phyloP scores from a whole-genome alignment of 306 rosid genomes.

The Carpinus fangiana region DNA sequence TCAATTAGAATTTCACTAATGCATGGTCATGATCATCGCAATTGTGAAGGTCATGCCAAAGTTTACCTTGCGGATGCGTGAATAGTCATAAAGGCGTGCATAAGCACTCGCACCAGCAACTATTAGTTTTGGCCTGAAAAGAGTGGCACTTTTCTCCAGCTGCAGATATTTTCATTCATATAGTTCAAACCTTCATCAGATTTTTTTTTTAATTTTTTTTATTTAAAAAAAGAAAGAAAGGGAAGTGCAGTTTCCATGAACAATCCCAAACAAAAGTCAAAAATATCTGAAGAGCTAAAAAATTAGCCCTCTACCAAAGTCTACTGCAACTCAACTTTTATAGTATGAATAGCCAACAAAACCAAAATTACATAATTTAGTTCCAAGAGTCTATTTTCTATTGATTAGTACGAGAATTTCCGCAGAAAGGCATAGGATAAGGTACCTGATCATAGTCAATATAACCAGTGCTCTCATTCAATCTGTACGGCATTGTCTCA shows the following conservation, averaged over 20 bases:
- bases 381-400: neutral
- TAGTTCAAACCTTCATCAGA: neutral
- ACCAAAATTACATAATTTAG: neutral
- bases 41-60: neutral
- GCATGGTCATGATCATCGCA: slow-evolving; percentile 4
- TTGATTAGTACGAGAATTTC: slow-evolving; percentile 3
- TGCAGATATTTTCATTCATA: slow-evolving; percentile 40
- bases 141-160: slow-evolving; percentile 79
- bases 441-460: slow-evolving; percentile 93
- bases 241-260: neutral
- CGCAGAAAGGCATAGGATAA: slow-evolving; percentile 10
- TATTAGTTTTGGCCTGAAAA: slow-evolving; percentile 90
- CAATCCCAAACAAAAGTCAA: neutral
- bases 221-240: neutral
- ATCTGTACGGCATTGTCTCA: slow-evolving; percentile 85
- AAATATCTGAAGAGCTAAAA: neutral
- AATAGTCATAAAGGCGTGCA: slow-evolving; percentile 93
- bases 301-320: neutral
- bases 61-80: slow-evolving; percentile 81
- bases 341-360: neutral
- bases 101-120: slow-evolving; percentile 99
- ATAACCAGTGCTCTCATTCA: slow-evolving; percentile 81
- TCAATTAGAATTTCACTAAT: neutral
- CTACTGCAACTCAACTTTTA: neutral
- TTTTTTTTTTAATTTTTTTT: too few species aligned